A percentile compares a stretch with the other conserved stretches of the same genome.
These are phyloP conservation scores for Apiospora phragmitis DNA, from an alignment of 2,329 filamentous ascomycete species.

Conservation along the genomic window DNA sequence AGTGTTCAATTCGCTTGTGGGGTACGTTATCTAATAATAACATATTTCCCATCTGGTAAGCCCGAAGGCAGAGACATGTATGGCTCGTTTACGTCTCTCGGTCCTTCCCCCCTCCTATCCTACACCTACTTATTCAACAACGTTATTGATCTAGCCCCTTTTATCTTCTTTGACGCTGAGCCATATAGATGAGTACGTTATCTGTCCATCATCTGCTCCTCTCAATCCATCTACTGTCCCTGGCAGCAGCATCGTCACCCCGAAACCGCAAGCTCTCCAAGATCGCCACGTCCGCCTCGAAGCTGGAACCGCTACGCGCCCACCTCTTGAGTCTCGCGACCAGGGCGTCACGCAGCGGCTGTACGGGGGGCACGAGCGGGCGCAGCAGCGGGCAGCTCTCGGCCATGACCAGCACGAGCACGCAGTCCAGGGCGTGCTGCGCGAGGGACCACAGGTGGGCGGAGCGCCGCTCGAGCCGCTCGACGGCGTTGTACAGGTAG, in stretches of 20 bases:
- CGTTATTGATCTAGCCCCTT: too few relatives aligned
- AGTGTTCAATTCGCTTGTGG: too few relatives aligned
- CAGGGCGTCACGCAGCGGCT: not conserved
- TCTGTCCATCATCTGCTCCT: rapidly evolving
- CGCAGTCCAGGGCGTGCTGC: constrained; percentile 35
- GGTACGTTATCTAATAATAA: too few relatives aligned
- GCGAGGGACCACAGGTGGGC: constrained; percentile 39
- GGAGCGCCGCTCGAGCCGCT: constrained; percentile 37
- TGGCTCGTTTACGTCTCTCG: too few relatives aligned
- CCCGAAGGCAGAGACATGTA: too few relatives aligned
- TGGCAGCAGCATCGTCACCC: not conserved
- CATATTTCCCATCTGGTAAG: too few relatives aligned
- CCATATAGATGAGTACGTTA: too few relatives aligned
- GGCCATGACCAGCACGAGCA: constrained; percentile 35
- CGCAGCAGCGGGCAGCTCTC: constrained; percentile 12
- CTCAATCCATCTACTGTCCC: not conserved
- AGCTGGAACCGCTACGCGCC: constrained; percentile 12
- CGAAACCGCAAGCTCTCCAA: constrained; percentile 12
- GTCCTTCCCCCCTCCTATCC: too few relatives aligned
- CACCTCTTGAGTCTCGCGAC: constrained; percentile 9
- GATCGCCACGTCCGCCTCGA: constrained; percentile 14
- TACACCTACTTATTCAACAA: too few relatives aligned
- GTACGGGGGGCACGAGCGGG: constrained; percentile 8
- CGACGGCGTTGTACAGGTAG: constrained; percentile 36
- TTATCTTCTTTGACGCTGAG: too few relatives aligned